Evolutionary conservation across 2,329 filamentous ascomycete species (phyloP).

Genomic region (Alternaria novae-zelandiae): DNA sequence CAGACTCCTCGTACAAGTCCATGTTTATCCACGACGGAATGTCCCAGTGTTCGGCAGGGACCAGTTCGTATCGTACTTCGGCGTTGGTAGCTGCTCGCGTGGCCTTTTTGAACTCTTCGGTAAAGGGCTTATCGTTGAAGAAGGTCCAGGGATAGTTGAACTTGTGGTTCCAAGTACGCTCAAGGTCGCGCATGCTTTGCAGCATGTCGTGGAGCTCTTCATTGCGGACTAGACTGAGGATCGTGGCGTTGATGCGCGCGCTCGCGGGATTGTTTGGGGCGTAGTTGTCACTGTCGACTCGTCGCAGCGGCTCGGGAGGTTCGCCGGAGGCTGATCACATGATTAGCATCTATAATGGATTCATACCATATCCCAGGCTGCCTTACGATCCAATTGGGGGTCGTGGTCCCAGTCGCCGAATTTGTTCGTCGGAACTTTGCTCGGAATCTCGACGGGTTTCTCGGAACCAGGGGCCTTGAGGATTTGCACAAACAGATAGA

Average conservation of each 20-base stretch:
- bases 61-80: slow-evolving; percentile 82
- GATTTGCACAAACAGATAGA: slow-evolving; percentile 80
- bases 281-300: slow-evolving; percentile 75
- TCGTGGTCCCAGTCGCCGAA: slow-evolving; percentile 73
- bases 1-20: slow-evolving; percentile 84
- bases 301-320: slow-evolving; percentile 76
- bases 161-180: slow-evolving; percentile 95
- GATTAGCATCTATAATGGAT: not conserved
- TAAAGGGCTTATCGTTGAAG: slow-evolving; percentile 95
- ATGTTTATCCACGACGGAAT: slow-evolving; percentile 90
- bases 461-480: slow-evolving; percentile 66
- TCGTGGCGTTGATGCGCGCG: slow-evolving; percentile 88
- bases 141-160: slow-evolving; percentile 99
- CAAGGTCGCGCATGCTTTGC: slow-evolving; percentile 86
- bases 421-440: slow-evolving; percentile 46
- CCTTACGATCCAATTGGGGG: slow-evolving; percentile 86
- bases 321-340: slow-evolving; percentile 73
- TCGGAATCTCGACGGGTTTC: slow-evolving; percentile 47
- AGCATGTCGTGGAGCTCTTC: slow-evolving; percentile 85
- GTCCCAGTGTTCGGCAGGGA: slow-evolving; percentile 95
- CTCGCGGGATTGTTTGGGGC: slow-evolving; percentile 75
- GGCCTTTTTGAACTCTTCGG: slow-evolving; percentile 86
- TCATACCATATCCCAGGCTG: not conserved
- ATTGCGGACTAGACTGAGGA: slow-evolving; percentile 91
- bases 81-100: slow-evolving; percentile 86